phyloP scores from a whole-genome alignment of 1,284 basidiomycete genomes.

The Leccinum griseonigrum region DNA sequence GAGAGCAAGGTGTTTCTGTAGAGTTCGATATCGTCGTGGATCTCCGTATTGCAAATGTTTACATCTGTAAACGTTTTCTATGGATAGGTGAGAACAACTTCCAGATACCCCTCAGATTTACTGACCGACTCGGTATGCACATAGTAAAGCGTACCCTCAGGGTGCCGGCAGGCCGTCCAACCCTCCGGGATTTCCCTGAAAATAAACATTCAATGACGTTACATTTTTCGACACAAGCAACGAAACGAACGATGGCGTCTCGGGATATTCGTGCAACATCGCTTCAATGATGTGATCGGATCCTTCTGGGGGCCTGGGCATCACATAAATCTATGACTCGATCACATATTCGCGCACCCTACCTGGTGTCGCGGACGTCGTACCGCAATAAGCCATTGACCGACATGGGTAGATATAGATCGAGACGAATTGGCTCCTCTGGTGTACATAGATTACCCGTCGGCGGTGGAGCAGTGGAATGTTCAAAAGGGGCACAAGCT shows the following conservation, averaged over 20 bases:
- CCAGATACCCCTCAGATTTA: slow-evolving; percentile 1
- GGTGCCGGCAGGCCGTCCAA: slow-evolving; percentile 25
- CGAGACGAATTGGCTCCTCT: background rate
- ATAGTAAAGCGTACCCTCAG: slow-evolving; percentile 31
- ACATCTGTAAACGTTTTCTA: slow-evolving; percentile 35
- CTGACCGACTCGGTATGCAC: slow-evolving; percentile 29
- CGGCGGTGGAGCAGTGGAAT: background rate
- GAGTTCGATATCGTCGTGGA: slow-evolving; percentile 24
- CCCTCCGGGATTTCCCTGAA: slow-evolving; percentile 15
- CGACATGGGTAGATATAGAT: slow-evolving; percentile 16
- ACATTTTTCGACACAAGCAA: background rate
- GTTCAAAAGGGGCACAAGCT: background rate
- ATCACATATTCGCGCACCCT: background rate
- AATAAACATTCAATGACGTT: too few species aligned
- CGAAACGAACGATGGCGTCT: slow-evolving; percentile 19
- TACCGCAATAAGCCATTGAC: slow-evolving; percentile 18
- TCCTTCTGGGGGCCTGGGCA: slow-evolving; percentile 3
- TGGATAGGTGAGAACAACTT: background rate
- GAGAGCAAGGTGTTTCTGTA: slow-evolving; percentile 16
- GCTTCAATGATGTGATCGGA: slow-evolving; percentile 13
- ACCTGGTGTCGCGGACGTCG: slow-evolving; percentile 12
- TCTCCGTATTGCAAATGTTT: slow-evolving; percentile 15
- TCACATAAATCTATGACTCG: slow-evolving; percentile 3
- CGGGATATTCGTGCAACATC: slow-evolving; percentile 18
- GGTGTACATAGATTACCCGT: background rate